Evolutionary conservation across 163 green algal genomes (phyloP), one percentile per base, ranked within the genome.

Genomic region (Volvox carteri): DNA sequence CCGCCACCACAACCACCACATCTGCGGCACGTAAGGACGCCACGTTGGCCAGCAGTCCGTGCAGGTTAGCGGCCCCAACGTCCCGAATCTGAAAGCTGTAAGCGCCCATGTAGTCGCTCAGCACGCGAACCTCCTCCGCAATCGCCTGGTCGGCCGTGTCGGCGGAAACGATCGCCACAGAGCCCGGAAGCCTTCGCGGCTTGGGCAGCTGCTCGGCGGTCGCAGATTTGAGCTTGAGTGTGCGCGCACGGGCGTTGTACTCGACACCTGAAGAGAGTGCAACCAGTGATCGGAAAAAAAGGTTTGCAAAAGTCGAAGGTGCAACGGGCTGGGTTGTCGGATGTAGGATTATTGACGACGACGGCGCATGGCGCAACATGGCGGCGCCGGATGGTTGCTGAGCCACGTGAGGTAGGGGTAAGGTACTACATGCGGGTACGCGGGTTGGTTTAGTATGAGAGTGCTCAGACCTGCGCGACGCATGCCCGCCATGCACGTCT

Each of bases 1-100:
- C 96, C 16, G 95, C 92, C 39, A 98, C 90, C 68, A 96, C 95
- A n/a, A 98, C 89, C 41, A 98, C 93, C 48, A 98, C 96, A 50
- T 97, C 93, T 23, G 70, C 87, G 28, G 75, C 77, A 12, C 77
- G 41, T 68, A 84, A 54, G 16, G 67, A 77, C 6, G 88, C 65
- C 9, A 94, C 58, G 84, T 94, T 91, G 56, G 89, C 72, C 21
- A 96, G 77, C 21, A 96, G 83, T 23, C 87, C 83, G 77, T 97
- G 95, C 85, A 98, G 92, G 42, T 95, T 93, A 50, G 92, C 92
- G 5, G 96, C 88, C 7, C 92, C 93, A 46, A 95, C 90, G 75
- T 97, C 96, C 7, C 92, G 73, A 16, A 98, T 79, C 37, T 89
- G 91, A 86, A 95, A 96, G 39, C 75, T 84, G 87, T 97, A 97